Base-by-base conservation (phyloP, 805 yeast species). In the Yarrowia sp. region DNA sequence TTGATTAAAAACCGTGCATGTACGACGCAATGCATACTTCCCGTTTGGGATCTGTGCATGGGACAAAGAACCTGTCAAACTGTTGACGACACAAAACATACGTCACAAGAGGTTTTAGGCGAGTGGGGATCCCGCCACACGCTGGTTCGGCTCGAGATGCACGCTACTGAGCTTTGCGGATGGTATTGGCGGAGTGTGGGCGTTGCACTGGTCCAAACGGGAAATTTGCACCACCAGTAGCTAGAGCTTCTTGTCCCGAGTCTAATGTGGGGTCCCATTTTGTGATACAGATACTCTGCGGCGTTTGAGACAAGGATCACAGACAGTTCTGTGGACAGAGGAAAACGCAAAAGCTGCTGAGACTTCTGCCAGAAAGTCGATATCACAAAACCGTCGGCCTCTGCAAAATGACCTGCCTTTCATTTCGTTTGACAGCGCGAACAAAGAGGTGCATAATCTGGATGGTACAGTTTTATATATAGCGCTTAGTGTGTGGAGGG, bases 401-500 rank as follows among this genome's bases (percentile, higher is more conserved):
- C 22, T 42, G 19, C 22, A 12, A 1, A 46, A 26, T 15, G 52
- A 48, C 52, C 52, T 48, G 52, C 52, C 35, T 53, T 53, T 53
- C 59, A 53, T 53, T 53, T 53, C 59, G 59, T 53, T 53, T 53
- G 59, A 53, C 59, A 53, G 59, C 43, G 12, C 16, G n/a, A 11
- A 53, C 59, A 53, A 53, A 53, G 59, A 53, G 45, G 59, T 53
- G 45, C 59, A 53, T 53, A 53, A 53, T 53, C 59, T 19, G 45
- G 19, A 40, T 38, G 59, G 59, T 40, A 38, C 16, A 11, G 43
- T 36, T 53, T 53, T 53, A 53, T 53, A 53, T 53, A 53, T 53
- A 53, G 58, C 43, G 58, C 43, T 53, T 53, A 53, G 58, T 53
- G 58, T 53, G 58, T 26, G 7, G 56, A 50, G 43, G 58, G 43